Evolutionary conservation across 139 green algal species (phyloP).

Genomic region (Coccomyxa sp.): DNA sequence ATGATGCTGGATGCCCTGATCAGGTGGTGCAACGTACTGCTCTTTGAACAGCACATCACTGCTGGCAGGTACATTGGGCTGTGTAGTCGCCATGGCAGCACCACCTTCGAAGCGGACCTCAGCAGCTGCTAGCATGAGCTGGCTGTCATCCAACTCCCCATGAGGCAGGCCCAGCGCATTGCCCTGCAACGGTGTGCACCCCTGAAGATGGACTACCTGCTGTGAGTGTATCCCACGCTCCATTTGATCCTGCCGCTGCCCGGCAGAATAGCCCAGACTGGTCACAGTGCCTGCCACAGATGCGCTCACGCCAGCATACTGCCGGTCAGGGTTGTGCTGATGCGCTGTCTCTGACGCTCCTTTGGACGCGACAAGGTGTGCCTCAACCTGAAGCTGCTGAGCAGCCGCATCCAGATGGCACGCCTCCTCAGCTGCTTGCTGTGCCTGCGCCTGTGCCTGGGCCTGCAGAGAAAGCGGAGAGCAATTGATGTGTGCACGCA

Average conservation of each 20-base stretch:
- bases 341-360: no score
- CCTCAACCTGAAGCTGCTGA: slow-evolving; percentile 22
- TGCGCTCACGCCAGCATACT: no score
- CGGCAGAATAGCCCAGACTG: no score
- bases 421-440: slow-evolving; percentile 23
- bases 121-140: not conserved
- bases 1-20: no score
- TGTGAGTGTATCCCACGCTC: no score
- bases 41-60: no score
- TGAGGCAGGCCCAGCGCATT: not conserved
- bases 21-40: no score
- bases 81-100: not conserved
- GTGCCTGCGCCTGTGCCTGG: slow-evolving; percentile 36
- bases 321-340: no score
- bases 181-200: no score
- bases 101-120: not conserved
- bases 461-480: slow-evolving; percentile 28
- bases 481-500: not conserved
- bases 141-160: not conserved
- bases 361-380: not conserved
- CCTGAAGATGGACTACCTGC: no score
- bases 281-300: no score
- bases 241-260: no score
- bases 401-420: slow-evolving; percentile 15
- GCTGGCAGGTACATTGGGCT: not conserved